Percentiles rank a stretch among this genome's conserved stretches.
Conservation (phyloP, 1,284 basidiomycete genomes). For the Marasmius oreades region DNA sequence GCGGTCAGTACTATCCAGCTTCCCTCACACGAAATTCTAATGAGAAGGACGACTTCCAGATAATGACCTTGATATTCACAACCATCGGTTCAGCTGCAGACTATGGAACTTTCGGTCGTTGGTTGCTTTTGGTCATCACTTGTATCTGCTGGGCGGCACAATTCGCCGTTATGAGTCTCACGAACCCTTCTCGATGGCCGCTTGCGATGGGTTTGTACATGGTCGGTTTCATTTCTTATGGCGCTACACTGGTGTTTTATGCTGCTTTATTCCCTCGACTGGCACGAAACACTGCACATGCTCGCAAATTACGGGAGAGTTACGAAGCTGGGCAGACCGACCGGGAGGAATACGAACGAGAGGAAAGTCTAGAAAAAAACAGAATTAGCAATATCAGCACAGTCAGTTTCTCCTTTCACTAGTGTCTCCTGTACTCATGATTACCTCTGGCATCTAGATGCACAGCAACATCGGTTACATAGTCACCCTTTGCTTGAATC, state of each 20-base stretch:
- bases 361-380: conserved; percentile 82
- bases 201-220: conserved; percentile 79
- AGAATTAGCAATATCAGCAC: conserved; percentile 84
- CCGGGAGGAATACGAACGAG: conserved; percentile 63
- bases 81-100: conserved; percentile 80
- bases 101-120: conserved; percentile 76
- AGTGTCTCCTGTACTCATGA: conserved; percentile 13
- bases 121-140: conserved; percentile 70
- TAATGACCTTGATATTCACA: conserved; percentile 79
- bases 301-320: conserved; percentile 55
- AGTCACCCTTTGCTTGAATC: conserved; percentile 60
- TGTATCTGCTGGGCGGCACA: conserved; percentile 78
- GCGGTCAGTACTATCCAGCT: conserved; percentile 42
- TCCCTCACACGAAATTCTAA: not conserved
- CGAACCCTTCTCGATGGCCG: conserved; percentile 66
- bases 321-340: conserved; percentile 57
- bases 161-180: conserved; percentile 72
- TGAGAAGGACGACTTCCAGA: conserved; percentile 27
- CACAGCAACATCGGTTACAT: conserved; percentile 79
- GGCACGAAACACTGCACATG: conserved; percentile 72
- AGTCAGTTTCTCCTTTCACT: conserved; percentile 34
- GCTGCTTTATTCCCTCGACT: conserved; percentile 80
- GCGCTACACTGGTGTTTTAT: conserved; percentile 79
- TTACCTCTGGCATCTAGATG: conserved; percentile 35
- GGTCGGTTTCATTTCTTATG: conserved; percentile 74